These are phyloP conservation scores for Urochloa ruziziensis DNA, from an alignment of 176 grass and related monocot genomes.

Conservation along the genomic window DNA sequence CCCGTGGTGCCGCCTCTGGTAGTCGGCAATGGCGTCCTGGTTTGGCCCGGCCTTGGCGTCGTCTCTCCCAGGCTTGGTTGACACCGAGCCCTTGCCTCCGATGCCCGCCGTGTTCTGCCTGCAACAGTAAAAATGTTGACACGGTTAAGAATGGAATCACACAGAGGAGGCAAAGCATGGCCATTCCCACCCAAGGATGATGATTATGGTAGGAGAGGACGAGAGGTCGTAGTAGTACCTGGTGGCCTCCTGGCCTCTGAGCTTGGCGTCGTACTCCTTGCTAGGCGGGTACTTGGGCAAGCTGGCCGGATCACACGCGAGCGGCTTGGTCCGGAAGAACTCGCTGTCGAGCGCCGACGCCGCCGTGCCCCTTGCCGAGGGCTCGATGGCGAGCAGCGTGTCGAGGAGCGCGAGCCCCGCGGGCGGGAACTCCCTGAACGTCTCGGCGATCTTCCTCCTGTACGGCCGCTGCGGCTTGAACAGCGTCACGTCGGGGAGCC, in stretches of 20 bases:
- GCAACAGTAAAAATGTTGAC: no score
- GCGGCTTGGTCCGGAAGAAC: slow-evolving; percentile 63
- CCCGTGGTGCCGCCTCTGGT: slow-evolving; percentile 51
- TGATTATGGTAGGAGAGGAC: no score
- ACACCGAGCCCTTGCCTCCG: slow-evolving; percentile 49
- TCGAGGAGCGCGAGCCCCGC: slow-evolving; percentile 51
- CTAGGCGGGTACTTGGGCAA: slow-evolving; percentile 70
- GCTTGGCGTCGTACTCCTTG: slow-evolving; percentile 79
- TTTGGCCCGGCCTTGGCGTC: slow-evolving; percentile 45
- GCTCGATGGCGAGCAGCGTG: slow-evolving; percentile 72
- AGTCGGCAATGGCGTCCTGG: slow-evolving; percentile 33
- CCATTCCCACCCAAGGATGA: background rate
- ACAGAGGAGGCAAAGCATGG: background rate
- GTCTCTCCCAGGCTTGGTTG: slow-evolving; percentile 52
- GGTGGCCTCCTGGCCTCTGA: slow-evolving; percentile 47
- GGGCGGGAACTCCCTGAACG: slow-evolving; percentile 65
- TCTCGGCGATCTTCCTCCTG: slow-evolving; percentile 52
- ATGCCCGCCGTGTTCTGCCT: slow-evolving; percentile 58
- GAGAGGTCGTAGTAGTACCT: no score
- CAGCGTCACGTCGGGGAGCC: slow-evolving; percentile 63
- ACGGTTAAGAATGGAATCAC: background rate
- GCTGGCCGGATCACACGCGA: slow-evolving; percentile 62
- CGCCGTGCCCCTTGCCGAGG: slow-evolving; percentile 46
- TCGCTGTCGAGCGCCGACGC: slow-evolving; percentile 51
- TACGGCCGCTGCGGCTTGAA: slow-evolving; percentile 79